Conservation (phyloP, 306 rosid genomes). For the Astragalus glycyphyllos region DNA sequence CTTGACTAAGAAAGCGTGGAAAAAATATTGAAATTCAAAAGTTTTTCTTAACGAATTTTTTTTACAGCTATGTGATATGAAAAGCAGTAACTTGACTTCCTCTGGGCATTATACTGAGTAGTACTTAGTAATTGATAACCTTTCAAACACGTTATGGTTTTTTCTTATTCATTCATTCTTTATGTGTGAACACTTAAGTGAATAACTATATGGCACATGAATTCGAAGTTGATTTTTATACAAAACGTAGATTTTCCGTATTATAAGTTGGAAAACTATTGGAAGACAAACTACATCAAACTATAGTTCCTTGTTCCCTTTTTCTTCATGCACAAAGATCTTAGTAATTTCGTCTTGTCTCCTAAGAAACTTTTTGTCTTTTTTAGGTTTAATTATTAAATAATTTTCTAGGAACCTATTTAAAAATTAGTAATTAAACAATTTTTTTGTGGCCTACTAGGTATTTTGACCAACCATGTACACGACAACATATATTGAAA, state of each 20-base stretch:
- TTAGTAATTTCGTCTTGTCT: constrained; percentile 44
- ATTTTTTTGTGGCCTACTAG: background rate
- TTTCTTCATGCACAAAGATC: constrained; percentile 40
- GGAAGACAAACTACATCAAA: background rate
- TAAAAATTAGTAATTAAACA: too few relatives aligned
- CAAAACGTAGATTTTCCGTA: constrained; percentile 27
- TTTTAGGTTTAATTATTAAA: too few relatives aligned
- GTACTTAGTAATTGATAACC: background rate
- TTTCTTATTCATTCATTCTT: background rate
- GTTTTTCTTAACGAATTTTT: background rate
- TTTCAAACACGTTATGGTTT: constrained; percentile 44
- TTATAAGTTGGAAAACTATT: constrained; percentile 35
- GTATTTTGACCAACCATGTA: constrained; percentile 26
- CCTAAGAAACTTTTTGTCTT: too few relatives aligned
- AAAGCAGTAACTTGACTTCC: constrained; percentile 40
- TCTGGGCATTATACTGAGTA: constrained; percentile 37
- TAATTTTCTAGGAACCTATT: too few relatives aligned
- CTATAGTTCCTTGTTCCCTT: constrained; percentile 18
- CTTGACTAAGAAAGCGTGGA: constrained; percentile 40
- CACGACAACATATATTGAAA: background rate
- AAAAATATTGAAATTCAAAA: constrained; percentile 43
- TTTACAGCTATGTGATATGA: background rate
- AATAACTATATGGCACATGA: constrained; percentile 15
- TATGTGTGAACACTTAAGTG: constrained; percentile 31
- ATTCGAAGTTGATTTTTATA: constrained; percentile 31